Conservation (phyloP, 2,329 filamentous ascomycete genomes). For the Calonectria henricotiae region DNA sequence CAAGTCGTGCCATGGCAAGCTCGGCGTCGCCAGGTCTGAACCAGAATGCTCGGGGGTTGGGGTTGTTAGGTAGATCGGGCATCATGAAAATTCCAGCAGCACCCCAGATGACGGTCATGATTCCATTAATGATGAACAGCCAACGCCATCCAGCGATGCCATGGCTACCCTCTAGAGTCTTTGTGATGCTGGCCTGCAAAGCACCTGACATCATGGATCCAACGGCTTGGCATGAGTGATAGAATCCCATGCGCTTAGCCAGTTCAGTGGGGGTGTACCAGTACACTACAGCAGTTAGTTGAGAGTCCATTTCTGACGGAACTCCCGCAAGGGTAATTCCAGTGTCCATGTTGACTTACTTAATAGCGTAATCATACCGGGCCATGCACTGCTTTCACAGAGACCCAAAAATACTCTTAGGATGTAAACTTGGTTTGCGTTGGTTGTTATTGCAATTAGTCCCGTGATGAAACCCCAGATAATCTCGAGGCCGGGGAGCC, state of each 20-base stretch:
- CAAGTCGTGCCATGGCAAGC: conserved; percentile 54
- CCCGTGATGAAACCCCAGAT: conserved; percentile 52
- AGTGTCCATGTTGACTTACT: conserved; percentile 33
- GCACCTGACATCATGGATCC: conserved; percentile 64
- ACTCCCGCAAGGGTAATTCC: not conserved
- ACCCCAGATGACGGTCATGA: conserved; percentile 56
- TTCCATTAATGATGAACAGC: conserved; percentile 65
- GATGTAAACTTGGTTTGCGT: conserved; percentile 57
- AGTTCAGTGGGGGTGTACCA: conserved; percentile 40
- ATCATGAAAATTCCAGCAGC: conserved; percentile 57
- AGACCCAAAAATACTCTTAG: conserved; percentile 62
- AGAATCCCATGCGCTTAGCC: conserved; percentile 58
- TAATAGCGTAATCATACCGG: conserved; percentile 58
- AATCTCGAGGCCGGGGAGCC: conserved; percentile 58
- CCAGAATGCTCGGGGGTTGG: conserved; percentile 52
- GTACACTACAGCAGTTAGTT: conserved; percentile 20
- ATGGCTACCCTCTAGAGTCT: conserved; percentile 57
- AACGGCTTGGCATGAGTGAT: conserved; percentile 61
- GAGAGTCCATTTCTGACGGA: not conserved
- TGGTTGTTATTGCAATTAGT: conserved; percentile 54
- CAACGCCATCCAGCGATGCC: conserved; percentile 63
- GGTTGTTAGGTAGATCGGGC: conserved; percentile 55
- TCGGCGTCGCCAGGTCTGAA: conserved; percentile 51
- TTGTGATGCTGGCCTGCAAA: conserved; percentile 61
- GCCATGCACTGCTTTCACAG: conserved; percentile 58